These are phyloP conservation scores for Erodium chrysanthum DNA, from an alignment of 441 rosid species.

Conservation along the genomic window DNA sequence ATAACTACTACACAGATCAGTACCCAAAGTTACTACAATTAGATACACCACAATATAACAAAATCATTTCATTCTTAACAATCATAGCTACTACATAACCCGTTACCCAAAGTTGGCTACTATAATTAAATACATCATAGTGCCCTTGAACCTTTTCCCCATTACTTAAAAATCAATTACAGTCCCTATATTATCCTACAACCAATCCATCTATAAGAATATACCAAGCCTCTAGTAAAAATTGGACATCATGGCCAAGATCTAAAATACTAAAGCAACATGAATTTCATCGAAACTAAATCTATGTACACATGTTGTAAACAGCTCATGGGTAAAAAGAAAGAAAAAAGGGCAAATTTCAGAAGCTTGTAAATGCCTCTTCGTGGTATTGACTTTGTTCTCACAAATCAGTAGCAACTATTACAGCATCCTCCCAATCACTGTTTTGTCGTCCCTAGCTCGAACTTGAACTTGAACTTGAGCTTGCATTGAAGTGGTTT, in stretches of 20 bases:
- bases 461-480: slow-evolving; percentile 13
- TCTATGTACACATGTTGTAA: background rate
- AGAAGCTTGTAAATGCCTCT: background rate
- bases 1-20: no score
- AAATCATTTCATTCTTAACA: no score
- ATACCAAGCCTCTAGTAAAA: background rate
- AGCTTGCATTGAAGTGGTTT: slow-evolving; percentile 28
- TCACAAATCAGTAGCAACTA: background rate
- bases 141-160: no score
- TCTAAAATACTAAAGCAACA: background rate
- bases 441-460: no score
- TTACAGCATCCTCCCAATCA: background rate
- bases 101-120: no score
- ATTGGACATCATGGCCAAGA: background rate
- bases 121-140: no score
- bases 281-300: background rate
- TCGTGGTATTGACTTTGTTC: no score
- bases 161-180: no score
- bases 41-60: no score
- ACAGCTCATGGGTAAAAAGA: background rate
- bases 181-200: no score
- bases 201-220: background rate
- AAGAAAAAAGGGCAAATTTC: background rate
- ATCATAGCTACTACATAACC: no score
- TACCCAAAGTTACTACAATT: no score